Evolutionary conservation across 768 basidiomycete genomes (phyloP), one percentile per base, ranked within the genome.

Genomic region (Lanmaoa rubissima): DNA sequence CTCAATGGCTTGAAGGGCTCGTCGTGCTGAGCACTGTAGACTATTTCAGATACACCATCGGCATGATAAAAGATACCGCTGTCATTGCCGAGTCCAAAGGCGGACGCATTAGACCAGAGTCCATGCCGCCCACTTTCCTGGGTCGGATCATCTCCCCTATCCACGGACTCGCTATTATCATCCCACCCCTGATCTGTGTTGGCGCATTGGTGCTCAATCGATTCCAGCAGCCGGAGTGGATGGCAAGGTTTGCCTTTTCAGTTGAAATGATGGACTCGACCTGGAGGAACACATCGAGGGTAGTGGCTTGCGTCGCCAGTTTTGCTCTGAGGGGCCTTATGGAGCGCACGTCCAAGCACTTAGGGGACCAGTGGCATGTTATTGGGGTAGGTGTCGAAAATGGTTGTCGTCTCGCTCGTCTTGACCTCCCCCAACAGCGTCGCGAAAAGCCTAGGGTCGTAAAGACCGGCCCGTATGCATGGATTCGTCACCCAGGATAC

Each of bases 401-500:
- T 32, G 1, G 5, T 6, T 4, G 4, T 28, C 12, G 11, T 7
- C 5, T 31, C 13, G 1, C 13, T 11, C 10, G 10, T 34, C 3
- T 54, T 60, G 35, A 67, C 39, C 10, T 17, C 60, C 24, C 1
- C 10, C 13, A 13, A 52, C 17, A 71, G 68, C 60, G 61, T 47
- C 60, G 71, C 34, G 72, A 75, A 49, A 71, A 69, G 35, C 40
- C 66, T 12, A 65, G 62, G 48, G 17, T 75, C 36, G 69, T 75
- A 48, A 60, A 65, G 35, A 68, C 61, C 0, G 74, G 74, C 10
- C 72, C 71, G 0, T 74, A 74, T 55, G 63, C 63, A 26, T 65
- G 68, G 53, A 64, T 74, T 48, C 73, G 73, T 40, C 74, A 74
- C 42, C 74, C 74, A 1, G 36, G 53, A 2, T 74, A 73, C 46